Evolutionary conservation across 768 basidiomycete genomes (phyloP).

Genomic region (Neoboletus subvelutipes): DNA sequence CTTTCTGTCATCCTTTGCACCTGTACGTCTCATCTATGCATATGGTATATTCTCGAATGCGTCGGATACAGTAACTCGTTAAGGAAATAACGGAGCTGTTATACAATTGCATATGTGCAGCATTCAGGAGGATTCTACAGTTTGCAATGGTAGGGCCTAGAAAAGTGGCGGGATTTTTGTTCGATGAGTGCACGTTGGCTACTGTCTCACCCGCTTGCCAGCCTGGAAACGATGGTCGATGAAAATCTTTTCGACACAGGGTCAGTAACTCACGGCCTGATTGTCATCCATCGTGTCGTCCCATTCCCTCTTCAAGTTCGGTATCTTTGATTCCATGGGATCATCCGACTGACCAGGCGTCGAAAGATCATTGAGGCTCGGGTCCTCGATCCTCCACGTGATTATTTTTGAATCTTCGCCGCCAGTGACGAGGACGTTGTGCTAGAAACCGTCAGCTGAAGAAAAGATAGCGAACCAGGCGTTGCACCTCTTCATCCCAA

Average conservation of each 20-base stretch:
- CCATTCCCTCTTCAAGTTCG: constrained; percentile 26
- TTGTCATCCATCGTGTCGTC: constrained; percentile 15
- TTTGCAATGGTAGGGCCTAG: not conserved
- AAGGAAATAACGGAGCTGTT: not conserved
- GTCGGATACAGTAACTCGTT: not conserved
- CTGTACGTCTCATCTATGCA: constrained; percentile 29
- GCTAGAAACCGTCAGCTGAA: constrained; percentile 29
- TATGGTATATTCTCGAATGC: constrained; percentile 20
- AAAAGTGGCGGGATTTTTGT: not conserved
- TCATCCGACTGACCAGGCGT: constrained; percentile 6
- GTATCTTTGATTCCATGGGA: constrained; percentile 11
- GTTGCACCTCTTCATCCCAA: constrained; percentile 53
- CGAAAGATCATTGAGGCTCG: not conserved
- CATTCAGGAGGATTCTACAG: not conserved
- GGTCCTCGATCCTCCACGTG: constrained; percentile 36
- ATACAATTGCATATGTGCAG: not conserved
- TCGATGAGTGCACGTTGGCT: not conserved
- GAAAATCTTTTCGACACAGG: not conserved
- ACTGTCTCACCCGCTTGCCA: constrained; percentile 22
- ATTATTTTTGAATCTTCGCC: constrained; percentile 52
- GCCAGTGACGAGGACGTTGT: constrained; percentile 44
- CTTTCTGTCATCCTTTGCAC: constrained; percentile 18
- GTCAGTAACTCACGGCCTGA: constrained; percentile 16
- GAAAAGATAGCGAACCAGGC: not conserved
- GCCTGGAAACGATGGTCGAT: constrained; percentile 10